phyloP scores from a whole-genome alignment of 2,329 filamentous ascomycete genomes.

The Penicillium nordicum region DNA sequence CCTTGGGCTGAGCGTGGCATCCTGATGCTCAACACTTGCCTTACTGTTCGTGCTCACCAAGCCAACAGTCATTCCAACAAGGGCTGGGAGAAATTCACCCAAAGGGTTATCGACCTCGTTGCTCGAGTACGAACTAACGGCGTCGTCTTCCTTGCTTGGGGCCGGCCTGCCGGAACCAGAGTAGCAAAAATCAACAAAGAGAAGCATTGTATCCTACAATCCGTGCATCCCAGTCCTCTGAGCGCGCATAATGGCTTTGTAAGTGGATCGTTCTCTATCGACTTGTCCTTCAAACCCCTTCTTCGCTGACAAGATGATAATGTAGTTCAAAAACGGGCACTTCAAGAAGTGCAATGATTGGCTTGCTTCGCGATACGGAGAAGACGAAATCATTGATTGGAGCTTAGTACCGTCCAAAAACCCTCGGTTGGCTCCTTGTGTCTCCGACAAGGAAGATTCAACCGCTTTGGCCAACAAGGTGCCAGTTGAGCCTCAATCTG shows the following conservation, averaged over 20 bases:
- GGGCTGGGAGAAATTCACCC: slow-evolving; percentile 92
- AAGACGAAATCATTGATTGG: slow-evolving; percentile 83
- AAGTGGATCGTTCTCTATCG: slow-evolving; percentile 32
- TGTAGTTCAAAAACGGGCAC: slow-evolving; percentile 44
- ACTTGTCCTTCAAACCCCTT: background rate
- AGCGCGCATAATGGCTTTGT: slow-evolving; percentile 78
- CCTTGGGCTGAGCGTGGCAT: slow-evolving; percentile 94
- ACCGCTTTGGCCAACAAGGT: slow-evolving; percentile 11
- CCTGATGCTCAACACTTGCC: slow-evolving; percentile 86
- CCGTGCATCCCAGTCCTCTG: slow-evolving; percentile 89
- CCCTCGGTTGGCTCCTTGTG: slow-evolving; percentile 10
- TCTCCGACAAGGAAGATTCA: slow-evolving; percentile 25
- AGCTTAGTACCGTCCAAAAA: slow-evolving; percentile 49
- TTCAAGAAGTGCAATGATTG: slow-evolving; percentile 58
- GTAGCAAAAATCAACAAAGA: slow-evolving; percentile 68
- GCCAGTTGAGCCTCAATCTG: background rate
- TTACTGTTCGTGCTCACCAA: slow-evolving; percentile 87
- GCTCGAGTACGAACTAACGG: slow-evolving; percentile 71
- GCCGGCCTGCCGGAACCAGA: slow-evolving; percentile 74
- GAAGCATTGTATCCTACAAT: slow-evolving; percentile 77
- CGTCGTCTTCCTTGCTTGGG: slow-evolving; percentile 96
- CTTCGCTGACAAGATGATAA: background rate
- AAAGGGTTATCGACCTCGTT: slow-evolving; percentile 84
- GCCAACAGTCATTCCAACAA: slow-evolving; percentile 80
- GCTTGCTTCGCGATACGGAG: slow-evolving; percentile 74